phyloP scores from a whole-genome alignment of 805 yeast species.

The Ogataea methanolica region DNA sequence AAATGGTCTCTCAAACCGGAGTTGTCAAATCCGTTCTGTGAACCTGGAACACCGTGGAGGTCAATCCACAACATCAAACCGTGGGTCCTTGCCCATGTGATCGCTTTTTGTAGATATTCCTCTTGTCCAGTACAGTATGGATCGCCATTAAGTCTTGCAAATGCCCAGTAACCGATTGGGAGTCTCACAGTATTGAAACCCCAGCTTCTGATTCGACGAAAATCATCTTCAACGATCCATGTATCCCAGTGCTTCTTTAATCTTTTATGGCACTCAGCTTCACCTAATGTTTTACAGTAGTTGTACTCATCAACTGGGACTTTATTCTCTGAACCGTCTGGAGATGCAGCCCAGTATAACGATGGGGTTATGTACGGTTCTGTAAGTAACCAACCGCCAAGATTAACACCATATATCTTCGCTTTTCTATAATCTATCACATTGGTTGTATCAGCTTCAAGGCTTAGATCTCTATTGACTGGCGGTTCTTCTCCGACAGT shows the following conservation, averaged over 20 bases:
- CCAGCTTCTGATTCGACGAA: slow-evolving; percentile 40
- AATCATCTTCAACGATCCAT: slow-evolving; percentile 57
- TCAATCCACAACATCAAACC: slow-evolving; percentile 70
- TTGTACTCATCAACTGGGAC: slow-evolving; percentile 62
- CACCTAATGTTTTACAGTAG: slow-evolving; percentile 45
- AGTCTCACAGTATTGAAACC: slow-evolving; percentile 71
- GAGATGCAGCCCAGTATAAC: slow-evolving; percentile 36
- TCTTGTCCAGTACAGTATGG: slow-evolving; percentile 68
- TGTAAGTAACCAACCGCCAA: slow-evolving; percentile 72
- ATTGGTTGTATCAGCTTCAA: no score
- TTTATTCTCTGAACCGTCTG: slow-evolving; percentile 28
- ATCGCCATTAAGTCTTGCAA: slow-evolving; percentile 43
- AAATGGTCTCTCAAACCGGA: slow-evolving; percentile 57
- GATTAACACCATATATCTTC: slow-evolving; percentile 41
- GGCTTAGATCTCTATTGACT: neutral
- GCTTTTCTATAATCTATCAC: slow-evolving; percentile 18
- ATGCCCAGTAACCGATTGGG: slow-evolving; percentile 84
- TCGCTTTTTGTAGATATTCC: slow-evolving; percentile 55
- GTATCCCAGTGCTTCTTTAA: slow-evolving; percentile 52
- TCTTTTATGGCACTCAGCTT: slow-evolving; percentile 36
- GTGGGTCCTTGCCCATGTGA: slow-evolving; percentile 61
- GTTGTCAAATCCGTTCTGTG: slow-evolving; percentile 84
- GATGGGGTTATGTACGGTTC: slow-evolving; percentile 73
- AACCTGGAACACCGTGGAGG: slow-evolving; percentile 78
- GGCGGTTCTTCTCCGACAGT: no score